Evolutionary conservation across 768 basidiomycete genomes (phyloP).

Genomic region (Mycena vitilis): DNA sequence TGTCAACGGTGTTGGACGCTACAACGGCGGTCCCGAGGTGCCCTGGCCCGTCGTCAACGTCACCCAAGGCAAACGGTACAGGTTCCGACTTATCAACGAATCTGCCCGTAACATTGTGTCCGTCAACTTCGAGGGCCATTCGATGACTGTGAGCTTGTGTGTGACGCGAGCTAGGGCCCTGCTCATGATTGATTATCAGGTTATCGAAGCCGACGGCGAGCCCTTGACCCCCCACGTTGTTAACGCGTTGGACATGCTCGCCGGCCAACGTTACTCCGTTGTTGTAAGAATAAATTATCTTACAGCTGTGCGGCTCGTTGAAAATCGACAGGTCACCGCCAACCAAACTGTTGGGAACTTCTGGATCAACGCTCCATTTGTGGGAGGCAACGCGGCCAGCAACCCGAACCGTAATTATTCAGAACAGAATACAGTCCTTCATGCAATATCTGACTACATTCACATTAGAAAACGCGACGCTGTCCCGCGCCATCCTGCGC

Average conservation of each 20-base stretch:
- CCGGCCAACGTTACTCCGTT: constrained; percentile 64
- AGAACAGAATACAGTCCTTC: neutral
- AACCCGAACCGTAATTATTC: constrained; percentile 38
- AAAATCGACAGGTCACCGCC: constrained; percentile 44
- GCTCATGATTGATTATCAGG: constrained; percentile 8
- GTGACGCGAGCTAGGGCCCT: neutral
- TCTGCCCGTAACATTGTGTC: constrained; percentile 58
- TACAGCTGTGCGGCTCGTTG: neutral
- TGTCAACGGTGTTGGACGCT: constrained; percentile 61
- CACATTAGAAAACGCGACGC: constrained; percentile 23
- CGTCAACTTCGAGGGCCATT: constrained; percentile 44
- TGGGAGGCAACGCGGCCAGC: constrained; percentile 44
- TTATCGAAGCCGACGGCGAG: constrained; percentile 17
- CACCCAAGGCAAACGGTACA: constrained; percentile 56
- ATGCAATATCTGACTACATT: neutral
- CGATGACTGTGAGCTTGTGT: constrained; percentile 35
- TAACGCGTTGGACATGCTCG: constrained; percentile 44
- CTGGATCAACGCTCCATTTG: constrained; percentile 48
- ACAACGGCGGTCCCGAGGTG: constrained; percentile 51
- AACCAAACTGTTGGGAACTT: constrained; percentile 60
- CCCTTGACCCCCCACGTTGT: constrained; percentile 2
- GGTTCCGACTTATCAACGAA: constrained; percentile 64
- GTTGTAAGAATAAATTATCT: constrained; percentile 38
- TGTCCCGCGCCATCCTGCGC: constrained; percentile 48
- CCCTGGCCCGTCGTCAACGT: constrained; percentile 57